These are phyloP conservation scores for Lagenidium giganteum DNA, from an alignment of 352 stramenopile genomes.

Conservation along the genomic window DNA sequence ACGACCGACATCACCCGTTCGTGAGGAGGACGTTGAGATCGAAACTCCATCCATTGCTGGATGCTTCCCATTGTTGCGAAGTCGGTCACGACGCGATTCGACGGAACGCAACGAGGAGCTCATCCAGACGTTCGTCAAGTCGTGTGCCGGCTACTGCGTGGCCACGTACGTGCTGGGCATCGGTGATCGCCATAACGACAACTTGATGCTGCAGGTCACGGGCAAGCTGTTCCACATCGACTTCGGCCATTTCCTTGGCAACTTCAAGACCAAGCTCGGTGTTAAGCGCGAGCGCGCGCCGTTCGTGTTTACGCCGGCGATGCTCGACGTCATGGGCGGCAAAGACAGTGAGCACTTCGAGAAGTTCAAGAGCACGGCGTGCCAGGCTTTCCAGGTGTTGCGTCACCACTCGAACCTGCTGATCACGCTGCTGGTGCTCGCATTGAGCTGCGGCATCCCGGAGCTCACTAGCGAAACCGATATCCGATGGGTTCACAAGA, in stretches of 20 bases:
- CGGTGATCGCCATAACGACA: slow-evolving; percentile 93
- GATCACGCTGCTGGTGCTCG: slow-evolving; percentile 77
- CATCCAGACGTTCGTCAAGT: slow-evolving; percentile 87
- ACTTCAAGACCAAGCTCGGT: slow-evolving; percentile 93
- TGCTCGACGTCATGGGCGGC: slow-evolving; percentile 82
- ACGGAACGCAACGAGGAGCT: slow-evolving; percentile 39
- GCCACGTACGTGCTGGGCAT: slow-evolving; percentile 93
- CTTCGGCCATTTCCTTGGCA: slow-evolving; percentile 94
- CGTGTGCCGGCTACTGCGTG: slow-evolving; percentile 90
- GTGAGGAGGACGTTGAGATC: no score
- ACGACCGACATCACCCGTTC: no score
- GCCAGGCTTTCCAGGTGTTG: slow-evolving; percentile 67
- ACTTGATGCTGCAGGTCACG: slow-evolving; percentile 93
- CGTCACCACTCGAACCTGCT: slow-evolving; percentile 73
- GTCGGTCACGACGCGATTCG: no score
- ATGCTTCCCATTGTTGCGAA: slow-evolving; percentile 56
- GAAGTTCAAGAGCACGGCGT: slow-evolving; percentile 64
- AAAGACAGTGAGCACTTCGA: slow-evolving; percentile 72
- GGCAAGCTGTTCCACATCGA: slow-evolving; percentile 97
- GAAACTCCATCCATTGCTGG: slow-evolving; percentile 28
- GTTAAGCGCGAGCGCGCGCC: slow-evolving; percentile 87
- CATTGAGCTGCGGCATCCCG: slow-evolving; percentile 74
- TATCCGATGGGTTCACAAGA: slow-evolving; percentile 78
- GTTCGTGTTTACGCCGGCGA: slow-evolving; percentile 91
- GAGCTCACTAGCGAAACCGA: slow-evolving; percentile 62